These are phyloP conservation scores for Camelina laxa DNA, from an alignment of 345 rosid species.

Conservation along the genomic window DNA sequence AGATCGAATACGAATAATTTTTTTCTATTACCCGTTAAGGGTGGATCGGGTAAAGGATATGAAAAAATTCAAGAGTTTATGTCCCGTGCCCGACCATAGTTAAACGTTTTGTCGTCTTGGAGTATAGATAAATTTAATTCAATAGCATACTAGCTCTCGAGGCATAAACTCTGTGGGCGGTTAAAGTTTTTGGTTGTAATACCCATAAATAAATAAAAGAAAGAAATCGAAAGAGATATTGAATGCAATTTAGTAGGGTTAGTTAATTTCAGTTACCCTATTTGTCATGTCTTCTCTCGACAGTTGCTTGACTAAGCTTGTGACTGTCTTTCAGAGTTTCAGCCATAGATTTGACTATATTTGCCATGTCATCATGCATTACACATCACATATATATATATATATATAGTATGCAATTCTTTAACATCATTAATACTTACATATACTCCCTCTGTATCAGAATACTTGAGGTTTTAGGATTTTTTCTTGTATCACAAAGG, in stretches of 20 bases:
- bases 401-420: not conserved
- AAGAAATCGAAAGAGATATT: not conserved
- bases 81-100: no score
- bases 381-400: not conserved
- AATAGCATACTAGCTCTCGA: slow-evolving; percentile 1
- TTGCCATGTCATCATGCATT: slow-evolving; percentile 29
- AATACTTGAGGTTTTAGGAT: no score
- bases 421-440: not conserved
- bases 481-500: no score
- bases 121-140: slow-evolving; percentile 7
- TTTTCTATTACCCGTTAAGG: no score
- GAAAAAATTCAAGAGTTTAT: no score
- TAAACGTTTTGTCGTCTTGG: slow-evolving; percentile 27
- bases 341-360: slow-evolving; percentile 20
- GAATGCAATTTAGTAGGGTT: slow-evolving; percentile 36
- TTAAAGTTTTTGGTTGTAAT: slow-evolving; percentile 19
- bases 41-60: no score
- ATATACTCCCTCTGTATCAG: no score
- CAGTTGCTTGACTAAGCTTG: slow-evolving; percentile 40
- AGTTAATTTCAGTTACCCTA: slow-evolving; percentile 42
- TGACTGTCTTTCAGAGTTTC: slow-evolving; percentile 23
- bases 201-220: slow-evolving; percentile 11
- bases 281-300: slow-evolving; percentile 45
- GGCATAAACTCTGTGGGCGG: slow-evolving; percentile 33
- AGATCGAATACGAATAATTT: no score